Evolutionary conservation across 169 alveolate genomes (phyloP).

Genomic region (Amoebophrya sp.): DNA sequence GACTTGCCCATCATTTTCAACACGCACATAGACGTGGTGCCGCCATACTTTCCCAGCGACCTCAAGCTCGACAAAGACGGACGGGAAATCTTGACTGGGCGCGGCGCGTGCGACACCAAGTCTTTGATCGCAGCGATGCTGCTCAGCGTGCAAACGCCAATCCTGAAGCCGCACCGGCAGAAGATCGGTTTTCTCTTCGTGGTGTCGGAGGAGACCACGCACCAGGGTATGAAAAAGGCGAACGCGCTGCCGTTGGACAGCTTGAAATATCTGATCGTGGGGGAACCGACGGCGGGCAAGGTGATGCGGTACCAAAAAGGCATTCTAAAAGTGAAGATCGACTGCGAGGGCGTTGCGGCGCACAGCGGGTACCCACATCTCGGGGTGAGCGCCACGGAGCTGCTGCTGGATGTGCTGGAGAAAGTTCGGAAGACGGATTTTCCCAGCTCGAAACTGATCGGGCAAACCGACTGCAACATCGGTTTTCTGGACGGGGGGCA

Average conservation of each 20-base stretch:
- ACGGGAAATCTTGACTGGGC: neutral
- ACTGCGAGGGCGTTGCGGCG: slow-evolving; percentile 8
- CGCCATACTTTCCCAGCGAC: slow-evolving; percentile 10
- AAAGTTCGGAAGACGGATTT: neutral
- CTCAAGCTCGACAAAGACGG: neutral
- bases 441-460: neutral
- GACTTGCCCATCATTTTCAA: slow-evolving; percentile 1
- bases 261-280: slow-evolving; percentile 13
- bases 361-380: slow-evolving; percentile 34
- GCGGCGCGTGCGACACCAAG: slow-evolving; percentile 34
- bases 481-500: slow-evolving; percentile 34
- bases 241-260: neutral
- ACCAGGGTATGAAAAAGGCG: slow-evolving; percentile 24
- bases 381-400: neutral
- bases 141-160: neutral
- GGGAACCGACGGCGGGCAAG: slow-evolving; percentile 29
- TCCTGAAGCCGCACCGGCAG: neutral
- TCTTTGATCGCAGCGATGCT: slow-evolving; percentile 31
- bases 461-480: slow-evolving; percentile 30
- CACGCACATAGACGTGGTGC: slow-evolving; percentile 30
- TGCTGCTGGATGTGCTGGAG: slow-evolving; percentile 11
- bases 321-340: neutral
- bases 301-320: slow-evolving; percentile 25
- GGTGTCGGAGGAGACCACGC: slow-evolving; percentile 30
- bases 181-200: slow-evolving; percentile 30